Conservation (phyloP, 768 basidiomycete species). For the Mycena rosella region DNA sequence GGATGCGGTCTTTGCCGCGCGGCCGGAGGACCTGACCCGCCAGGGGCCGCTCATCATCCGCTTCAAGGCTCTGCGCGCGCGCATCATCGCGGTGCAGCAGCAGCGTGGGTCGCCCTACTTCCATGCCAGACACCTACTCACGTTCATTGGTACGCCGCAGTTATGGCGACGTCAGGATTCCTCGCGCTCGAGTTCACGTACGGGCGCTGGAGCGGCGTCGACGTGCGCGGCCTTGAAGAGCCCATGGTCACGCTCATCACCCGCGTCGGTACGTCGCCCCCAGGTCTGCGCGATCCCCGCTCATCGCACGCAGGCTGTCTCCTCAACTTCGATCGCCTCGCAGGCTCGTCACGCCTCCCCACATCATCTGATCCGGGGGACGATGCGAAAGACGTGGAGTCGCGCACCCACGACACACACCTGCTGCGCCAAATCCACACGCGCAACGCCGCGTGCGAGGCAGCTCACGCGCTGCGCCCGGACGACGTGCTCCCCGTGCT, state of each 20-base stretch:
- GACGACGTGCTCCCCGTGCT: slow-evolving; percentile 52
- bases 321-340: slow-evolving; percentile 38
- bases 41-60: not conserved
- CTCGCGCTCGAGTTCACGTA: slow-evolving; percentile 58
- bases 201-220: slow-evolving; percentile 61
- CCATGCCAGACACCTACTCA: not conserved
- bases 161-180: slow-evolving; percentile 48
- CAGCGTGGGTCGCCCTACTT: slow-evolving; percentile 10
- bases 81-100: slow-evolving; percentile 18
- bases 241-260: slow-evolving; percentile 51
- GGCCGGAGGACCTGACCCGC: not conserved
- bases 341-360: slow-evolving; percentile 44
- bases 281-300: too few relatives aligned
- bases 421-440: slow-evolving; percentile 22
- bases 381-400: slow-evolving; percentile 22
- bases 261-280: slow-evolving; percentile 49
- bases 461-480: slow-evolving; percentile 46
- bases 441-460: slow-evolving; percentile 43
- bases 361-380: slow-evolving; percentile 10
- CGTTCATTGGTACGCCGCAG: slow-evolving; percentile 36
- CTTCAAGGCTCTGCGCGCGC: slow-evolving; percentile 8
- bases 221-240: slow-evolving; percentile 50
- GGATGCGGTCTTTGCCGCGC: slow-evolving; percentile 39
- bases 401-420: slow-evolving; percentile 40
- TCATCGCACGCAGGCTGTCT: not conserved